These are phyloP conservation scores for Boletus smithii DNA, from an alignment of 1,284 basidiomycete species.

Conservation along the genomic window DNA sequence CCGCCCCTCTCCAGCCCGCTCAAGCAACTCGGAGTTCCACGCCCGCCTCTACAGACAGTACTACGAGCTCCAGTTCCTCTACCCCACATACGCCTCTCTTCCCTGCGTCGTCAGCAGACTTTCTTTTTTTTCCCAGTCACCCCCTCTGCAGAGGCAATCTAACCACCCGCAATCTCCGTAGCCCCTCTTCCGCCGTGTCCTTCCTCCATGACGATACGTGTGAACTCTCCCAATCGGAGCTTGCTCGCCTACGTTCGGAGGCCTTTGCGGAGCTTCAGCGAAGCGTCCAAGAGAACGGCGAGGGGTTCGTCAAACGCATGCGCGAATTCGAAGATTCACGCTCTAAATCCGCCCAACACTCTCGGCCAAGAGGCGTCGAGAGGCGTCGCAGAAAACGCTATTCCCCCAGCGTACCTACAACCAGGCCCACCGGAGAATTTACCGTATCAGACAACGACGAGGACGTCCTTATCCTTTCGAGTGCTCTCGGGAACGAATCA, in stretches of 20 bases:
- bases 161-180: constrained; percentile 17
- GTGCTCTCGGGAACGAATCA: constrained; percentile 29
- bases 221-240: constrained; percentile 34
- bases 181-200: constrained; percentile 22
- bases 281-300: constrained; percentile 58
- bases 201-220: constrained; percentile 13
- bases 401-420: constrained; percentile 26
- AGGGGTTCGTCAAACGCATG: constrained; percentile 68
- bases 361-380: constrained; percentile 36
- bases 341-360: constrained; percentile 37
- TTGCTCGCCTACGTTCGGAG: constrained; percentile 50
- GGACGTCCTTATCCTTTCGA: constrained; percentile 51
- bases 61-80: constrained; percentile 27
- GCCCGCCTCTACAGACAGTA: constrained; percentile 31
- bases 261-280: constrained; percentile 63
- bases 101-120: constrained; percentile 57
- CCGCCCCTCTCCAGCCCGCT: constrained; percentile 14
- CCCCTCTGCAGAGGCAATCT: constrained; percentile 20
- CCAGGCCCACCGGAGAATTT: constrained; percentile 9
- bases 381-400: constrained; percentile 41
- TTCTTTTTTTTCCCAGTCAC: constrained; percentile 47
- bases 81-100: constrained; percentile 38
- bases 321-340: constrained; percentile 60
- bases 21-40: constrained; percentile 27
- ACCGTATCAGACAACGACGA: constrained; percentile 41